A percentile compares a stretch with the other conserved stretches of the same genome.
These are phyloP conservation scores for Craterostigma plantagineum DNA, from an alignment of 257 asterid genomes.

Conservation along the genomic window DNA sequence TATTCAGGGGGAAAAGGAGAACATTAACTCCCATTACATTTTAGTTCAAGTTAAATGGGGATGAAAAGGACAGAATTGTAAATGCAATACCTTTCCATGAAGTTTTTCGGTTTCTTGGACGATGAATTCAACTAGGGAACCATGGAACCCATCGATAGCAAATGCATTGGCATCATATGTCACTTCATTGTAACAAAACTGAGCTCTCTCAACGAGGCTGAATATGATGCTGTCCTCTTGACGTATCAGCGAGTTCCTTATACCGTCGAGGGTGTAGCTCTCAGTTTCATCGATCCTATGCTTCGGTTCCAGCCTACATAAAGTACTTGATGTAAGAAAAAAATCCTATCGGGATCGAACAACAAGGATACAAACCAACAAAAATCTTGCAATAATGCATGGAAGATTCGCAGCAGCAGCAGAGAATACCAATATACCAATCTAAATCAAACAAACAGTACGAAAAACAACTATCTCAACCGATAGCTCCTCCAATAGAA, in stretches of 20 bases:
- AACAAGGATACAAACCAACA: too few relatives aligned
- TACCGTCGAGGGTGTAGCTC: conserved; percentile 76
- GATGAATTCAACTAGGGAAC: conserved; percentile 80
- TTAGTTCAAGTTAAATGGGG: not conserved
- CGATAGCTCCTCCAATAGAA: not conserved
- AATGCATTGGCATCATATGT: conserved; percentile 60
- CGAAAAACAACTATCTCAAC: too few relatives aligned
- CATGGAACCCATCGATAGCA: conserved; percentile 49
- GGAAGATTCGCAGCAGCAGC: too few relatives aligned
- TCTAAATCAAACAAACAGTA: too few relatives aligned
- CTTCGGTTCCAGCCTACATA: conserved; percentile 29
- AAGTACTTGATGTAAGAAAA: not conserved
- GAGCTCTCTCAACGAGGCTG: conserved; percentile 83
- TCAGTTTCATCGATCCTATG: conserved; percentile 60
- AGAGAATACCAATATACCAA: too few relatives aligned
- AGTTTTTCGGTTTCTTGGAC: conserved; percentile 87
- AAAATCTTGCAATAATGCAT: too few relatives aligned
- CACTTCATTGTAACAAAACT: conserved; percentile 49
- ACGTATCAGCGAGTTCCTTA: conserved; percentile 60
- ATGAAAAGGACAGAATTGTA: not conserved
- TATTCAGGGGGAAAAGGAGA: not conserved
- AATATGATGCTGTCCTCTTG: conserved; percentile 94
- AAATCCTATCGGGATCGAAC: too few relatives aligned
- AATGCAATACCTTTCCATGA: conserved; percentile 59
- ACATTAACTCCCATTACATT: too few relatives aligned